A percentile compares a stretch with the other conserved stretches of the same genome.
Conservation (phyloP, 2,329 filamentous ascomycete species). For the Penicillium polonicum region DNA sequence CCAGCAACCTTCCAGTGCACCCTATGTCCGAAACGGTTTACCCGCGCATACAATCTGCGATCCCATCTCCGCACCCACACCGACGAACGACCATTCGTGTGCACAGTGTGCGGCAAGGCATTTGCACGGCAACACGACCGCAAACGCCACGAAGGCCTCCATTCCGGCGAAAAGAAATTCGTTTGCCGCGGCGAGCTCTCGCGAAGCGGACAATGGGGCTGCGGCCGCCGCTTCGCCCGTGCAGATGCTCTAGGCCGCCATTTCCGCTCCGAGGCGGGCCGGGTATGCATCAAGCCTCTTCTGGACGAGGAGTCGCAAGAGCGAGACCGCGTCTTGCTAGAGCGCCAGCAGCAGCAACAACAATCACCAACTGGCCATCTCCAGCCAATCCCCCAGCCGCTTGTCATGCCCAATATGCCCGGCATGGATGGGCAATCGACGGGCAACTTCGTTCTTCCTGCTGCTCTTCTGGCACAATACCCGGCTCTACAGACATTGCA, state of each 20-base stretch:
- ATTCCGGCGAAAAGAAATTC: constrained; percentile 98
- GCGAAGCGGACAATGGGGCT: constrained; percentile 82
- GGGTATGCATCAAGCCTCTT: constrained; percentile 95
- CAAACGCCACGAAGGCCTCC: constrained; percentile 92
- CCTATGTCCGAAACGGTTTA: constrained; percentile 93
- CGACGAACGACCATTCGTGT: constrained; percentile 95
- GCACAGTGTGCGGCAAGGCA: constrained; percentile 93
- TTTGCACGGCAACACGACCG: constrained; percentile 97
- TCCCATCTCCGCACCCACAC: constrained; percentile 96
- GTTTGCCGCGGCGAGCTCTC: constrained; percentile 92
- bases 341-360: constrained; percentile 65
- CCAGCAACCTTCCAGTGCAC: constrained; percentile 95
- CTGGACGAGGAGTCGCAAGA: constrained; percentile 90
- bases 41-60: constrained; percentile 90
- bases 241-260: constrained; percentile 92
- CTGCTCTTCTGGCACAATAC: constrained; percentile 85
- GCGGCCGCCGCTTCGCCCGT: constrained; percentile 86
- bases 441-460: constrained; percentile 72
- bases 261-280: constrained; percentile 91
- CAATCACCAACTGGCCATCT: constrained; percentile 57
- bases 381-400: constrained; percentile 56
- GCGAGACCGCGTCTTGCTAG: constrained; percentile 70
- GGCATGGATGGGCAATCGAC: constrained; percentile 56
- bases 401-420: constrained; percentile 64
- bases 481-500: constrained; percentile 88